Conservation (phyloP, 495 filamentous ascomycete species). For the Penicillium egyptiacum region DNA sequence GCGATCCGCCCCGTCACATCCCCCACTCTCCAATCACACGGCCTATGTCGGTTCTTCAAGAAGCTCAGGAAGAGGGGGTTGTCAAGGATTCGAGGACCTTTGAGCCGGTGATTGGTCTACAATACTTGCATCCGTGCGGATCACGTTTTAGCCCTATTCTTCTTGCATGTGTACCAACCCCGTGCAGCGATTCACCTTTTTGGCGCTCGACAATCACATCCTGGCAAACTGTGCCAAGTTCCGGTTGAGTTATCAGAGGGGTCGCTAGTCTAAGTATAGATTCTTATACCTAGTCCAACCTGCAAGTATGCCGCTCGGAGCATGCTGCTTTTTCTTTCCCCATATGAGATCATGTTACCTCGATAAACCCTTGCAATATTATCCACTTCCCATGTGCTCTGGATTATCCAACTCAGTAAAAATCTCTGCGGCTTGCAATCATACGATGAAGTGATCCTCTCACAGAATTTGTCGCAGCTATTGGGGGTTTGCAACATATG, state of each 20-base stretch:
- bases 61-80: slow-evolving; percentile 18
- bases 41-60: slow-evolving; percentile 17
- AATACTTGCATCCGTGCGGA: slow-evolving; percentile 24
- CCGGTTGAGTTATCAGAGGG: slow-evolving; percentile 7
- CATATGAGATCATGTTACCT: slow-evolving; percentile 14
- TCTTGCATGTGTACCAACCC: slow-evolving; percentile 12
- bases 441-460: slow-evolving; percentile 8
- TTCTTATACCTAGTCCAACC: slow-evolving; percentile 17
- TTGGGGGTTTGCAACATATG: slow-evolving; percentile 3
- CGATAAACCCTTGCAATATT: slow-evolving; percentile 9
- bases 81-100: slow-evolving; percentile 1
- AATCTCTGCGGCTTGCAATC: background rate
- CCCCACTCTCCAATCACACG: slow-evolving; percentile 24
- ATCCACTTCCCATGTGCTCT: background rate
- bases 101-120: slow-evolving; percentile 17
- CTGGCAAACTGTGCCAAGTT: slow-evolving; percentile 2
- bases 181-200: slow-evolving; percentile 17
- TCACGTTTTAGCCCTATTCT: slow-evolving; percentile 14
- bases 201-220: slow-evolving; percentile 23
- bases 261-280: slow-evolving; percentile 29
- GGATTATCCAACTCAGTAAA: background rate
- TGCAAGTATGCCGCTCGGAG: slow-evolving; percentile 8
- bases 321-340: slow-evolving; percentile 9
- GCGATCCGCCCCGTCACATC: slow-evolving; percentile 32
- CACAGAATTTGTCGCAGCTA: background rate